Evolutionary conservation across 805 yeast species (phyloP).

Genomic region (Candida tibetensis): DNA sequence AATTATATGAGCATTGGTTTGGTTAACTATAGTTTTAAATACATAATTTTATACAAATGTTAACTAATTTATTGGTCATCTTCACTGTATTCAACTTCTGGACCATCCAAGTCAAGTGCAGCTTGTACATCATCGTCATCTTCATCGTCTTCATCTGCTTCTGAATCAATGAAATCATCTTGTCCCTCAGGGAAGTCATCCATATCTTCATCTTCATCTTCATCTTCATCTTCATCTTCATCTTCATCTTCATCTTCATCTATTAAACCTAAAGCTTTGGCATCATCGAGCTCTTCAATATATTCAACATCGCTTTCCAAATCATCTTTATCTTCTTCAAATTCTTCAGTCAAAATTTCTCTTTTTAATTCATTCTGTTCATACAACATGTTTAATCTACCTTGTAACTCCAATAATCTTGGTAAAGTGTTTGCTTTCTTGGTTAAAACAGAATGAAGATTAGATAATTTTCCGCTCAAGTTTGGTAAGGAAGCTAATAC

Average conservation of each 20-base stretch:
- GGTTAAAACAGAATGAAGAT: constrained; percentile 46
- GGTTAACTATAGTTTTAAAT: neutral
- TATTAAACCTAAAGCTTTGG: constrained; percentile 21
- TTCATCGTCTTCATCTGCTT: constrained; percentile 23
- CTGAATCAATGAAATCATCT: constrained; percentile 14
- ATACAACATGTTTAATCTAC: constrained; percentile 46
- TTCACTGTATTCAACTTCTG: constrained; percentile 19
- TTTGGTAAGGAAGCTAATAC: constrained; percentile 47
- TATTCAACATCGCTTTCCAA: constrained; percentile 61
- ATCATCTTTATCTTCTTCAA: constrained; percentile 27
- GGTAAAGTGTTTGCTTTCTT: constrained; percentile 49
- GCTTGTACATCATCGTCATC: constrained; percentile 16
- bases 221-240: constrained; percentile 16
- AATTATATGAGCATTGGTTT: neutral
- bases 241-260: constrained; percentile 11
- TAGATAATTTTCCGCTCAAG: constrained; percentile 39
- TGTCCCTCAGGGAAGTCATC: constrained; percentile 7
- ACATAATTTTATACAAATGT: constrained; percentile 2
- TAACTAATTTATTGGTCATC: constrained; percentile 11
- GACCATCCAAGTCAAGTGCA: constrained; percentile 15
- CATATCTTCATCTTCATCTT: constrained; percentile 14
- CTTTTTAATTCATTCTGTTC: constrained; percentile 42
- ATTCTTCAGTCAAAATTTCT: constrained; percentile 32
- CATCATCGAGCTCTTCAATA: constrained; percentile 64
- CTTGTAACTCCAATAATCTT: constrained; percentile 49